A percentile compares a stretch with the other conserved stretches of the same genome.
phyloP scores from a whole-genome alignment of 371 early-diverging fungal species.

The Rhizopus microsporus region DNA sequence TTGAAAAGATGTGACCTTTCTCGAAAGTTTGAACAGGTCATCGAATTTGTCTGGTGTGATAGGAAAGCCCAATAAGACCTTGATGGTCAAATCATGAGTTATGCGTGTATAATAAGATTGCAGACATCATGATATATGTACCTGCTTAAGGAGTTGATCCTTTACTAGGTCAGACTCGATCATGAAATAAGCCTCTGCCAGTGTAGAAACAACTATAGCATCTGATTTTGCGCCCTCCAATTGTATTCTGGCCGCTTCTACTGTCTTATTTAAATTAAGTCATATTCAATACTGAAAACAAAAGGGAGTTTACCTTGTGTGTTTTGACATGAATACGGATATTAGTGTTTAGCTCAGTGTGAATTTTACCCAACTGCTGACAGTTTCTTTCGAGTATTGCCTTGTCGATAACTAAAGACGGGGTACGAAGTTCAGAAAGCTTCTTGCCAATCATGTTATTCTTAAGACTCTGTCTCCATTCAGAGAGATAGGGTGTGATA shows the following conservation, averaged over 20 bases:
- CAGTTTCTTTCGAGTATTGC: constrained; percentile 36
- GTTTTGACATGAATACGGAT: constrained; percentile 49
- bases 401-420: constrained; percentile 39
- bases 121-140: not conserved
- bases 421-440: constrained; percentile 39
- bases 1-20: constrained; percentile 28
- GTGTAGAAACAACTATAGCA: constrained; percentile 48
- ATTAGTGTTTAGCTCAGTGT: constrained; percentile 24
- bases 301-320: constrained; percentile 38
- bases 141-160: constrained; percentile 33
- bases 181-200: constrained; percentile 45
- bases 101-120: not conserved
- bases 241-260: constrained; percentile 44
- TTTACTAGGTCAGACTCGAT: constrained; percentile 29
- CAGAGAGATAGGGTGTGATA: not conserved
- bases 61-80: constrained; percentile 44
- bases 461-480: constrained; percentile 23
- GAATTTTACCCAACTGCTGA: constrained; percentile 23
- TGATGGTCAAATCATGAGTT: not conserved
- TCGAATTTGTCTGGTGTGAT: constrained; percentile 43
- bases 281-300: not conserved
- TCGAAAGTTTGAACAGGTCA: constrained; percentile 28
- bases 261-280: constrained; percentile 21
- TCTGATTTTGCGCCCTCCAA: constrained; percentile 31
- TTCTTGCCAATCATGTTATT: constrained; percentile 35